Conservation (phyloP, 345 rosid species). For the Rhizophora mangle region DNA sequence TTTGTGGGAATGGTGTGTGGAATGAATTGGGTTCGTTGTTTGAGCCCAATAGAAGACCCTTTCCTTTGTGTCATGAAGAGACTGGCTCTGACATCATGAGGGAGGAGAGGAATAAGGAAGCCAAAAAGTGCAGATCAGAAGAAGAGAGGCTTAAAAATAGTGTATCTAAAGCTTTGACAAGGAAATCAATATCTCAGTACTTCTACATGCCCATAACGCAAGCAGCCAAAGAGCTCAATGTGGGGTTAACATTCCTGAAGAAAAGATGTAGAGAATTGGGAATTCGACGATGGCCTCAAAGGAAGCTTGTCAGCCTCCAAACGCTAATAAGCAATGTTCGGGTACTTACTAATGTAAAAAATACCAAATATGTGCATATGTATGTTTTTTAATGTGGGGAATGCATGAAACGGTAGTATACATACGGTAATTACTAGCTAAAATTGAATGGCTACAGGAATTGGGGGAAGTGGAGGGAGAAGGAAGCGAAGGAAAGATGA, state of each 20-base stretch:
- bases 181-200: constrained; percentile 33
- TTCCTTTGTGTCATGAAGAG: neutral
- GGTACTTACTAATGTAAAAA: constrained; percentile 18
- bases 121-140: constrained; percentile 16
- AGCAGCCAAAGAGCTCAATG: constrained; percentile 61
- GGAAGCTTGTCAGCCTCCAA: constrained; percentile 58
- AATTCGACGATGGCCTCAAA: constrained; percentile 61
- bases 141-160: neutral
- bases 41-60: constrained; percentile 5
- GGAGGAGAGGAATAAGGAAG: constrained; percentile 16
- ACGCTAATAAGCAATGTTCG: constrained; percentile 43
- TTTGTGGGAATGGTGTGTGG: constrained; percentile 30
- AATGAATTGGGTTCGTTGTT: constrained; percentile 24
- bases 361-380: too few species aligned
- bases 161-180: constrained; percentile 28
- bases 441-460: too few species aligned
- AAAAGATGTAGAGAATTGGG: constrained; percentile 67
- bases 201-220: constrained; percentile 60
- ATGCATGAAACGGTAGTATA: too few species aligned
- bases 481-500: constrained; percentile 10
- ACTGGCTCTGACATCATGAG: constrained; percentile 11
- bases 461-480: constrained; percentile 18
- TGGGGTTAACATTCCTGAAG: constrained; percentile 62
- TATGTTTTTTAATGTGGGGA: too few species aligned
- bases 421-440: too few species aligned